Base-by-base conservation (phyloP, 371 early-diverging fungal genomes). In the Mucor velutinosus region DNA sequence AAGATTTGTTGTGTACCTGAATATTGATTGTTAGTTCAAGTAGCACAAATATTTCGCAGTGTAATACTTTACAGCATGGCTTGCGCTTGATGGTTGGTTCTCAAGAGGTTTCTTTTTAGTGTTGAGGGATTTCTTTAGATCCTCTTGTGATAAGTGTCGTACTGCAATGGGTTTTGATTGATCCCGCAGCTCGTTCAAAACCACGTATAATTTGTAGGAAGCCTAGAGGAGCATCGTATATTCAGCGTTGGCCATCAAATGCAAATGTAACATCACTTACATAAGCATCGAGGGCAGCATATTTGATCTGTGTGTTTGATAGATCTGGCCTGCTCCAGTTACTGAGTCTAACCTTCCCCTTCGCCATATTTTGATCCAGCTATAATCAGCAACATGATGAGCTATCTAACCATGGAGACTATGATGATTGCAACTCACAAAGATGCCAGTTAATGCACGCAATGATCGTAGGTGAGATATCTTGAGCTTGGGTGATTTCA, bases 221-320 rank as follows among this genome's bases (percentile, higher is more conserved):
- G 71, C 66, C 67, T 71, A 71, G 27, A 19, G 33, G 15, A 25
- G 6, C 2, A 57, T 15, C 14, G 1, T 32, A 25, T 0, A 5
- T 29, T 27, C 21, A 25, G 43, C 29, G 8, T 6, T 19, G 19
- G 25, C 7, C 43, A 21, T 17, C 3, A 12, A 23, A 14, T 12
- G 19, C 41, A 30, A 3, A 65, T 5, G 11, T 41, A 14, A 25
- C 32, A 1, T 11, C n/a, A 64, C 60, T 66, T 66, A 61, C 86
- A 82, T 85, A 89, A 15, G 77, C 89, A 74, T 89, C 89, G 25
- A 79, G 77, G 15, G 88, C 86, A 4, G 89, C 89, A 76, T 89
- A 89, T 33, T 75, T 55, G 3, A 73, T 65, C 65, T 87, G 89
- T 0, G 41, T 39, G 3, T 60, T 17, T 6, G 73, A 68, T 43